A percentile compares a stretch with the other conserved stretches of the same genome.
These are phyloP conservation scores for Epicoccum nigrum DNA, from an alignment of 2,329 filamentous ascomycete genomes.

Conservation along the genomic window DNA sequence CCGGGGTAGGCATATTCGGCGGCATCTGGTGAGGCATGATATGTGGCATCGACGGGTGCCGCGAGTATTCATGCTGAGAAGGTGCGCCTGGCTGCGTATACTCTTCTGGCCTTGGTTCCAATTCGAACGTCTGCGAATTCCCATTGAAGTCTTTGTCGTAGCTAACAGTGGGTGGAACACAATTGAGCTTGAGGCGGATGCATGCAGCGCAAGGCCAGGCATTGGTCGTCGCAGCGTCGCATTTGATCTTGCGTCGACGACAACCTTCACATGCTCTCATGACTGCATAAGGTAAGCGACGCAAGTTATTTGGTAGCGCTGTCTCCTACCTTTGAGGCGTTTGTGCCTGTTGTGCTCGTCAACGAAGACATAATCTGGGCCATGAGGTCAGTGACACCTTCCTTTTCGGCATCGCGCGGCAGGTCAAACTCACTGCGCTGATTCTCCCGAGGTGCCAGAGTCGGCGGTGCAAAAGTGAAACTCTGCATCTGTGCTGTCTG, in stretches of 20 bases:
- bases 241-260: slow-evolving; percentile 94
- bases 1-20: slow-evolving; percentile 36
- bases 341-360: slow-evolving; percentile 99
- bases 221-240: slow-evolving; percentile 95
- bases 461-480: slow-evolving; percentile 75
- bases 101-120: slow-evolving; percentile 48
- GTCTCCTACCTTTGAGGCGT: slow-evolving; percentile 78
- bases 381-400: slow-evolving; percentile 27
- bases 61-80: slow-evolving; percentile 50
- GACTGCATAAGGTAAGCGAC: slow-evolving; percentile 60
- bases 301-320: background rate
- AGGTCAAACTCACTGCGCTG: slow-evolving; percentile 74
- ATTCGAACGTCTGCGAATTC: slow-evolving; percentile 49
- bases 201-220: slow-evolving; percentile 97
- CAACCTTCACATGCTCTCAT: slow-evolving; percentile 98
- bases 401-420: slow-evolving; percentile 1
- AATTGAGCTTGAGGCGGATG: slow-evolving; percentile 88
- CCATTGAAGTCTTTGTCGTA: slow-evolving; percentile 66
- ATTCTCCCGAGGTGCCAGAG: slow-evolving; percentile 70
- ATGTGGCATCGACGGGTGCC: slow-evolving; percentile 40
- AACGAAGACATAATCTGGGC: slow-evolving; percentile 93
- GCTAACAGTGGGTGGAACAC: slow-evolving; percentile 83
- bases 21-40: slow-evolving; percentile 38
- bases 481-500: slow-evolving; percentile 74
- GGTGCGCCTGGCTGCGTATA: slow-evolving; percentile 47